Conservation (phyloP, 257 asterid species). For the Fraxinus quadrangulata region DNA sequence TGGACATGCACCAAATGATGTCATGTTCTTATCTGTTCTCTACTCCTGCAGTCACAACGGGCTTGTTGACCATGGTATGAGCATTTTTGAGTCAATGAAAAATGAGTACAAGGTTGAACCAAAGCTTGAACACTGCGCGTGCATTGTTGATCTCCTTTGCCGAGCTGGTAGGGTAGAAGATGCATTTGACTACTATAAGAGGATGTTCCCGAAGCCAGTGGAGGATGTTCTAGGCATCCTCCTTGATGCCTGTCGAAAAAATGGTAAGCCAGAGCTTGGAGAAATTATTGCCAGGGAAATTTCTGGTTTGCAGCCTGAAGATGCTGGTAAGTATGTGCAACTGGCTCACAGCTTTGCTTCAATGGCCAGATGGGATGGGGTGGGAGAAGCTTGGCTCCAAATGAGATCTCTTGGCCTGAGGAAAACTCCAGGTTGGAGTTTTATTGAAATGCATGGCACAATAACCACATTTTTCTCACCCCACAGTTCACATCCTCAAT, state of each 20-base stretch:
- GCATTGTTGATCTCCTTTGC: conserved; percentile 81
- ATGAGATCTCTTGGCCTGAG: conserved; percentile 75
- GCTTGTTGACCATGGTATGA: conserved; percentile 62
- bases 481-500: conserved; percentile 63
- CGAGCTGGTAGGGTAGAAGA: conserved; percentile 79
- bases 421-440: conserved; percentile 92
- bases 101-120: conserved; percentile 60
- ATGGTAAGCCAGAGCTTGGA: conserved; percentile 50
- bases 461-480: conserved; percentile 62
- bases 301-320: conserved; percentile 48
- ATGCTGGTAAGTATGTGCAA: conserved; percentile 83
- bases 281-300: conserved; percentile 56
- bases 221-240: conserved; percentile 71
- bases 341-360: conserved; percentile 85
- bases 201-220: conserved; percentile 55
- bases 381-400: conserved; percentile 76
- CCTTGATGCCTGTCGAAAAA: conserved; percentile 69
- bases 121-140: conserved; percentile 69
- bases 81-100: conserved; percentile 68
- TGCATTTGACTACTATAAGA: conserved; percentile 58
- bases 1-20: conserved; percentile 62
- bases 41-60: conserved; percentile 85
- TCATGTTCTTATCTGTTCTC: conserved; percentile 61
- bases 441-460: conserved; percentile 67
- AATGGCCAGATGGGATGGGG: conserved; percentile 76